Evolutionary conservation across 2,329 filamentous ascomycete genomes (phyloP).

Genomic region (Exophiala spinifera): DNA sequence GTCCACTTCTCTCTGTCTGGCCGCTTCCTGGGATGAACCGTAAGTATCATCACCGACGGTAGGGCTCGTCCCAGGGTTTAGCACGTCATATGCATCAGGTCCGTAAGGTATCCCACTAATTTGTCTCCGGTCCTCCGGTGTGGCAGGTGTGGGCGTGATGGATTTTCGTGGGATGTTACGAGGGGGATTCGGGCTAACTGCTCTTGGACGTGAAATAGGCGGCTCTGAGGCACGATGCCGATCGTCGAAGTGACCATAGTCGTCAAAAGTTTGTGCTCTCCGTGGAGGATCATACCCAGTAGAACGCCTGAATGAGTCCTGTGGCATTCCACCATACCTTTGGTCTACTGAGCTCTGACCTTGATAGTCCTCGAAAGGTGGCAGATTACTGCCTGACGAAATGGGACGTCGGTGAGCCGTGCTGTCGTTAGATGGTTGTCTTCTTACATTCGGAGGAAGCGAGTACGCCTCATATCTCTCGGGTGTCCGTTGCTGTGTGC

Average conservation of each 20-base stretch:
- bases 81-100: slow-evolving; percentile 59
- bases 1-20: slow-evolving; percentile 38
- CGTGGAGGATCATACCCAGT: slow-evolving; percentile 13
- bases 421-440: slow-evolving; percentile 6
- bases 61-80: slow-evolving; percentile 50
- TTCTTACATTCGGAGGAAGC: slow-evolving; percentile 1
- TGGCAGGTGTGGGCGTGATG: slow-evolving; percentile 55
- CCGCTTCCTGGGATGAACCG: slow-evolving; percentile 39
- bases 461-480: slow-evolving; percentile 1
- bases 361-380: background rate
- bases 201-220: slow-evolving; percentile 39
- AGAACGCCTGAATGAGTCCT: slow-evolving; percentile 13
- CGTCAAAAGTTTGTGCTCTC: slow-evolving; percentile 21
- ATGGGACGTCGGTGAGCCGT: slow-evolving; percentile 4
- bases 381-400: slow-evolving; percentile 1
- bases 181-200: slow-evolving; percentile 42
- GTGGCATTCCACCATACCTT: slow-evolving; percentile 3
- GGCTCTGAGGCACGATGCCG: slow-evolving; percentile 30
- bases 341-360: background rate
- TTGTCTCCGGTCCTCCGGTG: slow-evolving; percentile 36
- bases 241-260: slow-evolving; percentile 17
- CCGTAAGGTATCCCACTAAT: slow-evolving; percentile 54
- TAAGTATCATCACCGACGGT: slow-evolving; percentile 37
- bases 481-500: background rate
- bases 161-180: slow-evolving; percentile 51